These are phyloP conservation scores for Aspergillus felis DNA, from an alignment of 2,329 filamentous ascomycete species.

Conservation along the genomic window DNA sequence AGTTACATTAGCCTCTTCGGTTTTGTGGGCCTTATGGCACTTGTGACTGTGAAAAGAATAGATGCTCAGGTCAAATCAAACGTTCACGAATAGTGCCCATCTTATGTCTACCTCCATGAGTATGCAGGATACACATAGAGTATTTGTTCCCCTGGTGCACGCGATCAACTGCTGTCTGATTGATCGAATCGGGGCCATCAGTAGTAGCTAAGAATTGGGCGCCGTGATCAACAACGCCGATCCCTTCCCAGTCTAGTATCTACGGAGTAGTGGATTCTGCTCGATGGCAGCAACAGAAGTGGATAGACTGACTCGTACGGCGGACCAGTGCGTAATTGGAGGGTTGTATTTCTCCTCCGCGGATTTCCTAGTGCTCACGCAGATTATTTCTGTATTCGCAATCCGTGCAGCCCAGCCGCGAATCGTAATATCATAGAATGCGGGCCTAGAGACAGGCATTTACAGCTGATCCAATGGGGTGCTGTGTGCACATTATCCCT, in stretches of 20 bases:
- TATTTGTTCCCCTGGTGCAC: too few species aligned
- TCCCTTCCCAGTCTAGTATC: too few species aligned
- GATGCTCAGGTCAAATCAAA: neutral
- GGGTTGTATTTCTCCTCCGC: too few species aligned
- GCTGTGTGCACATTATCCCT: neutral
- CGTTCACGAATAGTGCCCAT: neutral
- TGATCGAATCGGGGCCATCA: too few species aligned
- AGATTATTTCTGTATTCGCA: neutral
- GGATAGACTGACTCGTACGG: neutral
- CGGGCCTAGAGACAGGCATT: neutral
- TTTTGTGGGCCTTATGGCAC: conserved; percentile 1
- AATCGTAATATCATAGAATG: neutral
- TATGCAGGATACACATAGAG: too few species aligned
- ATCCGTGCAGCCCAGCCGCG: neutral
- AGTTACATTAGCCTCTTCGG: neutral
- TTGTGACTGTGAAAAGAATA: conserved; percentile 3
- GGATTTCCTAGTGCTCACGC: neutral
- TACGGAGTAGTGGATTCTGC: too few species aligned
- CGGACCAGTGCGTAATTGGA: neutral
- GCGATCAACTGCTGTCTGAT: too few species aligned
- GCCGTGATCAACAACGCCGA: too few species aligned
- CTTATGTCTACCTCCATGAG: neutral
- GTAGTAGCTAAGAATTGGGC: too few species aligned
- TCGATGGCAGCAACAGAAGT: neutral
- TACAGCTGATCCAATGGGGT: neutral